Conservation (phyloP, 2,329 filamentous ascomycete genomes). For the Massarina eburnea region DNA sequence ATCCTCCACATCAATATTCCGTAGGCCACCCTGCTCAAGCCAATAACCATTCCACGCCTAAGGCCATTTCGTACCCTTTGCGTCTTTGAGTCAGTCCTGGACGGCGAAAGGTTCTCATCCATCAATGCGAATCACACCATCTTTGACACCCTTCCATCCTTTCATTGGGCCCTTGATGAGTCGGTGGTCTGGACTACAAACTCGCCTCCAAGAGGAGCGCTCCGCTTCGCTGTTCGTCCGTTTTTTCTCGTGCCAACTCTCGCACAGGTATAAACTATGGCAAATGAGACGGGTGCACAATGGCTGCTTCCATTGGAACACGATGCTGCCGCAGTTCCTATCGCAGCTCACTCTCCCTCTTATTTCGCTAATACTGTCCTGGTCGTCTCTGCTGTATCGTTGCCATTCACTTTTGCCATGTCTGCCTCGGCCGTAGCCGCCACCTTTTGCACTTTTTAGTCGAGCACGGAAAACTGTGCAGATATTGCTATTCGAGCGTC, state of each 20-base stretch:
- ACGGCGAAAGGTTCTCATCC: constrained; percentile 12
- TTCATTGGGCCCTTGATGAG: constrained; percentile 20
- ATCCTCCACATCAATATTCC: constrained; percentile 7
- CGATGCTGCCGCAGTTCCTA: constrained; percentile 5
- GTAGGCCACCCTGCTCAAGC: constrained; percentile 14
- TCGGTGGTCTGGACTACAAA: constrained; percentile 14
- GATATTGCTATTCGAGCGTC: constrained; percentile 19
- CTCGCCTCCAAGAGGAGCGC: constrained; percentile 3
- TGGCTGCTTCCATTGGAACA: constrained; percentile 4
- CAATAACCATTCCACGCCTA: constrained; percentile 23
- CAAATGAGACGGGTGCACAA: constrained; percentile 20
- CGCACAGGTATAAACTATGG: constrained; percentile 14
- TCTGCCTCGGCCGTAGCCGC: not conserved
- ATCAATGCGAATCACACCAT: constrained; percentile 13
- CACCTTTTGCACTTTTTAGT: constrained; percentile 2
- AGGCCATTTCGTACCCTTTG: constrained; percentile 21
- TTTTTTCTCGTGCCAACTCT: constrained; percentile 6
- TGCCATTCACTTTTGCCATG: not conserved
- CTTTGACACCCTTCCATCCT: constrained; percentile 18
- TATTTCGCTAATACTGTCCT: constrained; percentile 2
- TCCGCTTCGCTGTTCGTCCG: not conserved
- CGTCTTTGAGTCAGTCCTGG: constrained; percentile 15
- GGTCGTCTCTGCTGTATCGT: not conserved
- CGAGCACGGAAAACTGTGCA: constrained; percentile 15
- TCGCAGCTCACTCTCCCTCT: constrained; percentile 4